Percentiles rank a stretch among this genome's conserved stretches.
phyloP scores from a whole-genome alignment of 345 rosid genomes.

The Eucalyptus paniculata region DNA sequence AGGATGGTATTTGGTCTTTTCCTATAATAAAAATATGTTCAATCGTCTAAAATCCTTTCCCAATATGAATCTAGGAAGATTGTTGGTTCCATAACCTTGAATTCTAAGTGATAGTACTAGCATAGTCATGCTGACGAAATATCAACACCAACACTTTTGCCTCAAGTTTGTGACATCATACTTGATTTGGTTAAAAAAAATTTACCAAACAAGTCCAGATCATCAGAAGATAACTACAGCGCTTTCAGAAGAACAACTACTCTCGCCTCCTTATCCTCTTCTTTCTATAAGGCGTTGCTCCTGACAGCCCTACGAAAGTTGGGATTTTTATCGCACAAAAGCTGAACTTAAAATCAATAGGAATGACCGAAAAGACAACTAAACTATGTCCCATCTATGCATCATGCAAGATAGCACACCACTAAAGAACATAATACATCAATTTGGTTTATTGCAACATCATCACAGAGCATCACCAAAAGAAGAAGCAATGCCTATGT shows the following conservation, averaged over 20 bases:
- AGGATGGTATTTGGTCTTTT: neutral
- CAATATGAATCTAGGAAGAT: neutral
- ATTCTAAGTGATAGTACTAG: neutral
- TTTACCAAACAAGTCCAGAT: neutral
- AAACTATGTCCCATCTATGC: neutral
- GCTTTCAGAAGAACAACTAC: neutral
- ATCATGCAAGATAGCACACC: neutral
- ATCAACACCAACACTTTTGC: neutral
- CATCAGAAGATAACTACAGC: neutral
- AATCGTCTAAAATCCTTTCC: neutral
- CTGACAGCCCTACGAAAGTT: neutral
- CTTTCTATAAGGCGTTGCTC: neutral
- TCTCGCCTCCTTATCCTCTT: neutral
- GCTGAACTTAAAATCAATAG: neutral
- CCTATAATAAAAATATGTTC: neutral
- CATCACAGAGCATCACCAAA: neutral
- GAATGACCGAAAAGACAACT: neutral
- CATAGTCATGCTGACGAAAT: neutral
- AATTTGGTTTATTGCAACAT: neutral
- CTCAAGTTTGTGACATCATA: neutral
- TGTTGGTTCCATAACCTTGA: neutral
- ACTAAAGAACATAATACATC: neutral
- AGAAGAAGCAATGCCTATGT: neutral
- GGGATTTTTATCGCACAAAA: neutral
- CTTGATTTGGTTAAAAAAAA: neutral